phyloP scores from a whole-genome alignment of 2,329 filamentous ascomycete species.

The Cryphonectria parasitica region DNA sequence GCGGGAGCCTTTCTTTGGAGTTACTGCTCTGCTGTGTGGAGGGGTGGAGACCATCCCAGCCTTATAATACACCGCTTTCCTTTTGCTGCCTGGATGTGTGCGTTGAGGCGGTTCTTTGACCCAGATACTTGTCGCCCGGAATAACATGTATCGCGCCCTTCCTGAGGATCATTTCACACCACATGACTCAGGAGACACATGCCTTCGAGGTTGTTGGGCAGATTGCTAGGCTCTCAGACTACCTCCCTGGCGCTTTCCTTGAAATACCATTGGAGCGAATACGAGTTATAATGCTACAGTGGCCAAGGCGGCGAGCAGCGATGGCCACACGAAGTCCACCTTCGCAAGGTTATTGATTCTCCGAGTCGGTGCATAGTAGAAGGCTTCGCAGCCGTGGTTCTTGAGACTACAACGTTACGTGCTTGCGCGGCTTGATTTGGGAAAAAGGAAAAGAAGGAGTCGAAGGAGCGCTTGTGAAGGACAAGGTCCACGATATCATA shows the following conservation, averaged over 20 bases:
- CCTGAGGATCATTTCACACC: not conserved
- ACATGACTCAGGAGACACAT: not conserved
- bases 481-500: not conserved
- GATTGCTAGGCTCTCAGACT: not conserved
- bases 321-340: not conserved
- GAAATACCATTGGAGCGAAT: not conserved
- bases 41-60: not conserved
- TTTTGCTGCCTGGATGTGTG: not conserved
- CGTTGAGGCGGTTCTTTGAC: not conserved
- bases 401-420: not conserved
- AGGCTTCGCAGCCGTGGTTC: not conserved
- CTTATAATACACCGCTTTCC: not conserved
- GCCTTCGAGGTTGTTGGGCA: not conserved
- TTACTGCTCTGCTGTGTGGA: not conserved
- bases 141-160: not conserved
- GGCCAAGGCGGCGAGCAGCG: not conserved
- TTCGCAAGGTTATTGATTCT: not conserved
- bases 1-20: not conserved
- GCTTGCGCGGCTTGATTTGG: not conserved
- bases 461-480: not conserved
- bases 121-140: not conserved
- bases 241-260: not conserved
- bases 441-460: not conserved
- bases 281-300: not conserved
- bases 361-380: not conserved